Evolutionary conservation across 768 basidiomycete species (phyloP).

Genomic region (Leccinum pellstonianum): DNA sequence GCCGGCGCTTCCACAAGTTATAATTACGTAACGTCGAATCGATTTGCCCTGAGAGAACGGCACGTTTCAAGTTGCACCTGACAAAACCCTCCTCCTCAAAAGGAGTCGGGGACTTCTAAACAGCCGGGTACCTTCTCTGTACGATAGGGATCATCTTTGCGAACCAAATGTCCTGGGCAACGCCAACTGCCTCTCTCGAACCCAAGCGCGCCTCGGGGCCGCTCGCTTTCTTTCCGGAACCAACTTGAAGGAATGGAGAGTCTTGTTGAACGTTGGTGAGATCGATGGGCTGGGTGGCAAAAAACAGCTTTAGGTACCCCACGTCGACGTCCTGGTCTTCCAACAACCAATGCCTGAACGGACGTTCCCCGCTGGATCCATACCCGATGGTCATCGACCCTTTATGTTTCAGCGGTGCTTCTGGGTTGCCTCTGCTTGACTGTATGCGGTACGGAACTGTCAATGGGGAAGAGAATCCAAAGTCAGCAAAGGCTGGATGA

Average conservation of each 20-base stretch:
- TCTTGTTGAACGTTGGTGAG: neutral
- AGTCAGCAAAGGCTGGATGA: neutral
- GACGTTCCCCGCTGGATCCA: slow-evolving; percentile 17
- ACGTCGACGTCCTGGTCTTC: neutral
- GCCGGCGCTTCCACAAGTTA: too few relatives aligned
- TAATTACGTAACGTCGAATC: too few relatives aligned
- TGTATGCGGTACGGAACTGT: slow-evolving; percentile 15
- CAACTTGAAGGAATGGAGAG: neutral
- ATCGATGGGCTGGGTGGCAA: neutral
- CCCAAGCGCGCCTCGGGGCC: neutral
- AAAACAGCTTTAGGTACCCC: neutral
- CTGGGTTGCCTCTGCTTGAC: neutral
- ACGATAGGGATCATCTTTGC: slow-evolving; percentile 18
- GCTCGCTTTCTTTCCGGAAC: neutral
- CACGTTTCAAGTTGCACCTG: too few relatives aligned
- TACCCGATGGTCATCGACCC: slow-evolving; percentile 39
- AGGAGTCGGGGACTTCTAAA: neutral
- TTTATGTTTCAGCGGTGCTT: slow-evolving; percentile 8
- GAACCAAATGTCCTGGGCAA: slow-evolving; percentile 19
- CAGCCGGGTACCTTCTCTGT: slow-evolving; percentile 9
- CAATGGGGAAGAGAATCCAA: neutral
- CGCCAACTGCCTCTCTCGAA: neutral
- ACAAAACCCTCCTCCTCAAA: too few relatives aligned
- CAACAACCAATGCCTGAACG: slow-evolving; percentile 1
- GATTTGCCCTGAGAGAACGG: too few relatives aligned